Evolutionary conservation across 805 yeast genomes (phyloP), one percentile per base, ranked within the genome.

Genomic region (Priceomyces haplophilus): DNA sequence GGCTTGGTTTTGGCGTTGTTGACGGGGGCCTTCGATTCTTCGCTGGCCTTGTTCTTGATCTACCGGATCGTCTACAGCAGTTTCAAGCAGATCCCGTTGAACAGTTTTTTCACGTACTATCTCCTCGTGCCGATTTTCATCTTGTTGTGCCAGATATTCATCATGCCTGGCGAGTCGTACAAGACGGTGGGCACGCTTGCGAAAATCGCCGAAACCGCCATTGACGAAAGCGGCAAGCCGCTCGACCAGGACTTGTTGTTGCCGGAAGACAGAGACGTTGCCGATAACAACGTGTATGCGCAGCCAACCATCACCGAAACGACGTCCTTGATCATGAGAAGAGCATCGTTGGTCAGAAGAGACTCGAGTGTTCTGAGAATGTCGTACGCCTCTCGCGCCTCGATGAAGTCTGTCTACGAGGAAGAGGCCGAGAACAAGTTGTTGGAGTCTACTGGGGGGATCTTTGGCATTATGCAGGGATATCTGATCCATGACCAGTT

Each of bases 11-110:
- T 89, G 50, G 96, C 97, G 0, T 63, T 88, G 13, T 65, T 90
- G 39, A 88, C 97, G 0, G 97, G 97, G n/a, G 89, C 96, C 0
- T 89, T 90, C 58, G 97, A 91, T 62, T 76, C 96, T 0, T 86
- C 96, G 1, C 81, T 95, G n/a, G 97, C 96, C 0, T 74, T 90
- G 37, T 90, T 90, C 57, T 69, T 88, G 52, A 52, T 78, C 8
- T 91, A 89, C 67, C 69, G 96, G 52, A 46, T 88, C 13, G 54
- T 76, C 10, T 89, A 85, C 62, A 80, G 70, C 46, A 61, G 62
- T 41, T 45, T 69, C 38, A 41, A 58, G 12, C 47, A 62, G 25
- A 52, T 84, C 18, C 54, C 79, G 0, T 56, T 88, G 8, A 58
- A 69, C 16, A 67, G 59, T 31, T 90, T 90, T 61, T 91, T 91